Conservation (phyloP, 345 rosid species). For the Salix suchowensis region DNA sequence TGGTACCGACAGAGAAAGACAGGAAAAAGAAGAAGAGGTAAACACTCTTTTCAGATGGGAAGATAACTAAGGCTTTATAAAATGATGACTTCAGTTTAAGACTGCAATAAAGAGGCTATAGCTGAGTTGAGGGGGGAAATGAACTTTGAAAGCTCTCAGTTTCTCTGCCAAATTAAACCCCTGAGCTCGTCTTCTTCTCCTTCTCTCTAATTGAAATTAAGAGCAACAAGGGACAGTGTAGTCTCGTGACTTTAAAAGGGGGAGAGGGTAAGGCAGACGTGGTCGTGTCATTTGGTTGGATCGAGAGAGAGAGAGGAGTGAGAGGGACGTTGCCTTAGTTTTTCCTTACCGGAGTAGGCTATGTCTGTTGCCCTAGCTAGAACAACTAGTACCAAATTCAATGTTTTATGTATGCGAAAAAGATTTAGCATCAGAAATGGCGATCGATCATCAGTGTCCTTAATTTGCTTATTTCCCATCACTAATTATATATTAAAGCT, state of each 20-base stretch:
- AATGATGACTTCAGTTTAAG: constrained; percentile 69
- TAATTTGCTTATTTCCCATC: constrained; percentile 26
- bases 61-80: constrained; percentile 46
- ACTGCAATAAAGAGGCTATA: constrained; percentile 66
- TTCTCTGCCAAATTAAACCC: constrained; percentile 45
- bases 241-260: constrained; percentile 80
- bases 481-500: constrained; percentile 14
- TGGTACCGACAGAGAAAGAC: constrained; percentile 62
- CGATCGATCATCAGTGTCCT: constrained; percentile 6
- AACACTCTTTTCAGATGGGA: constrained; percentile 34
- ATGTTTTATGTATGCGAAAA: constrained; percentile 4
- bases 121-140: constrained; percentile 42
- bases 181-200: constrained; percentile 36
- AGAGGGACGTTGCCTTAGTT: constrained; percentile 46
- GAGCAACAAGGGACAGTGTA: constrained; percentile 41
- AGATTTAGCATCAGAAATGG: constrained; percentile 7
- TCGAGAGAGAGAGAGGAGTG: constrained; percentile 19
- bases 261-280: constrained; percentile 14
- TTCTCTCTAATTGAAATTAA: constrained; percentile 35
- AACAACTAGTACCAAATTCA: constrained; percentile 23
- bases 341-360: constrained; percentile 12
- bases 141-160: constrained; percentile 86
- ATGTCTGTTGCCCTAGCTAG: constrained; percentile 45
- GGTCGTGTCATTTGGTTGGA: constrained; percentile 23
- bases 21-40: constrained; percentile 16